Evolutionary conservation across 1,284 basidiomycete species (phyloP), one percentile per base, ranked within the genome.

Genomic region (Rhizopogon hawkerae): DNA sequence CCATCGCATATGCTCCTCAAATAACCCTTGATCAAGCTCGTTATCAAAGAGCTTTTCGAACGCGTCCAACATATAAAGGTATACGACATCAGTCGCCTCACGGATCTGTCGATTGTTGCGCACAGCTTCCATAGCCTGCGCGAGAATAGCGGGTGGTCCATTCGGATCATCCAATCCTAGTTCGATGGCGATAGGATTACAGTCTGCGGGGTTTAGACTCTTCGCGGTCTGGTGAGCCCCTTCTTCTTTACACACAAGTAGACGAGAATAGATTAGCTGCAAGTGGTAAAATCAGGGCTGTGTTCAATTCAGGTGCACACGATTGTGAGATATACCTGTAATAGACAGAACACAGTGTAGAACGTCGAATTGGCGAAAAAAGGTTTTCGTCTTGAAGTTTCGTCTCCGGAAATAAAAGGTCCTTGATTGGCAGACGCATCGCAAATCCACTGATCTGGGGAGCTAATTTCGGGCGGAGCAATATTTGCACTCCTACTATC

Each of bases 301-400:
- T 49, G 49, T 51, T 18, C n/a, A 47, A 44, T 13, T 46, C 33
- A 48, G 38, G 33, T 24, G 3, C 48, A 50, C 49, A 38, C 9
- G 13, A 26, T 52, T 36, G 53, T 34, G 46, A 35, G 50, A 65
- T 80, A 58, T 58, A 92, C 92, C 80, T 95, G 90, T 34, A 96
- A 66, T 47, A 97, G 71, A 43, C 95, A 83, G 58, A 97, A 65
- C 52, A 97, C 69, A 14, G 90, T 87, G 70, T 97, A 98, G 65
- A 93, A 91, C 37, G 91, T 87, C 51, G 90, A 92, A 70, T 97
- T 95, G 57, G 83, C 82, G 69, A 96, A 98, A 70, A 98, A 92
- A 33, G 84, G 83, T 49, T 63, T 65, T 39, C 76, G 66, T 44
- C 51, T 56, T 13, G 56, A 54, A 10, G 24, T 9, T 29, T 51